Base-by-base conservation (phyloP, 306 rosid genomes). In the Herpetospermum pedunculosum region DNA sequence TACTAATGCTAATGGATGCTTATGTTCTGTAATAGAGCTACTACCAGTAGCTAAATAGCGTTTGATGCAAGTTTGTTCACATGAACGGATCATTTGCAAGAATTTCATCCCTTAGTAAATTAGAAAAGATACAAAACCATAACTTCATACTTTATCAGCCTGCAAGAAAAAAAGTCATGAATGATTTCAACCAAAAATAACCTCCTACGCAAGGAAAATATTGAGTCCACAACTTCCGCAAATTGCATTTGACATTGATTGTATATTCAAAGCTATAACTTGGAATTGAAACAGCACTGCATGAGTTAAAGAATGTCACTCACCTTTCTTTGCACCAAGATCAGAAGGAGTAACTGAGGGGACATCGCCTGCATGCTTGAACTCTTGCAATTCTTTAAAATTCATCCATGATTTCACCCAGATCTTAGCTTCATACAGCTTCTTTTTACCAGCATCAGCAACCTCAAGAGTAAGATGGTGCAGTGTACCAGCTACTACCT, bases 351-450 rank as follows among this genome's bases (percentile, higher is more conserved):
- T 81, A 80, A 89, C 10, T 2, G 80, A 75, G 25, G 78, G 79
- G 48, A 75, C 84, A 44, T 76, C 88, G 19, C 78, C 84, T 32
- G 82, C 85, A 69, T 46, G 90, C 81, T 94, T 86, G 81, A 94
- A 94, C 76, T 88, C 96, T 67, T 83, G 88, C 30, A 94, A 81
- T 78, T 94, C 96, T 84, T 89, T 94, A 76, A 86, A 89, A 79
- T 91, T 83, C 84, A 82, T 0, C 96, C 98, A 94, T 5, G 88
- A 86, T 85, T 91, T 91, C 57, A 89, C 99, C 99, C 99, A 94
- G 10, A 94, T 77, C 91, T 89, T 85, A 34, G 99, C 96, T 68
- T 94, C 90, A 73, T 84, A 94, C 48, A 86, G 69, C 87, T 89
- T 89, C 82, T 84, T 91, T 84, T 81, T 69, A 23, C 88, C 95